Base-by-base conservation (phyloP, 2,329 filamentous ascomycete genomes). In the Eutypella sp. region DNA sequence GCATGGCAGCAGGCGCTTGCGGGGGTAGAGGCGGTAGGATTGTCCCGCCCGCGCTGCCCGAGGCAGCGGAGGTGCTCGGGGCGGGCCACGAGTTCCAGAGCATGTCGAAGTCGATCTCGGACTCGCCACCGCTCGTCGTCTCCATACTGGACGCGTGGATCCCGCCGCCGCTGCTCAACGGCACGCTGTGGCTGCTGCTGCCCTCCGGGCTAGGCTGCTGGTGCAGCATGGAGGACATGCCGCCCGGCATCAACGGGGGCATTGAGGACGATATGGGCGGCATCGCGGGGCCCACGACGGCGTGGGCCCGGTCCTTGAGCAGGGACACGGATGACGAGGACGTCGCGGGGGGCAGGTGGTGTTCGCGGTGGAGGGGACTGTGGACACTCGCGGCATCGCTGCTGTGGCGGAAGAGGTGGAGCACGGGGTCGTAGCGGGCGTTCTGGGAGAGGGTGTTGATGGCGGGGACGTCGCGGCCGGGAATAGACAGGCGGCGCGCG, bases 21-120 rank as follows among this genome's bases (percentile, higher is more conserved):
- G n/a, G n/a, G n/a, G n/a, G n/a, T n/a, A n/a, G n/a, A 18, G 40
- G 45, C 45, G 50, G 47, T 33, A 39, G 37, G 16, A 40, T 45
- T 24, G 40, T n/a, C n/a, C 19, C 24, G 40, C 19, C 13, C 9
- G 22, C 34, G 11, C 16, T 11, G 36, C 10, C 19, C 18, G 36
- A 20, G 36, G 23, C 36, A 11, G 19, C 11, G 36, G n/a, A 18
- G n/a, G 34, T 19, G 34, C 20, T 39, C 18, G 45, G n/a, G 15
- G 44, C 20, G 11, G 45, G 36, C 53, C 55, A 58, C 16, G 51
- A 51, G 11, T 57, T 55, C 65, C 66, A 69, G 22, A 70, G 47
- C 42, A 53, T 59, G 36, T 68, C 65, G 41, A 70, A 66, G 36
- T 68, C 60, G 39, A 69, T 61, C 44, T 67, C 65, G 5, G 58